phyloP scores from a whole-genome alignment of 257 asterid genomes.

The Apocynum venetum region DNA sequence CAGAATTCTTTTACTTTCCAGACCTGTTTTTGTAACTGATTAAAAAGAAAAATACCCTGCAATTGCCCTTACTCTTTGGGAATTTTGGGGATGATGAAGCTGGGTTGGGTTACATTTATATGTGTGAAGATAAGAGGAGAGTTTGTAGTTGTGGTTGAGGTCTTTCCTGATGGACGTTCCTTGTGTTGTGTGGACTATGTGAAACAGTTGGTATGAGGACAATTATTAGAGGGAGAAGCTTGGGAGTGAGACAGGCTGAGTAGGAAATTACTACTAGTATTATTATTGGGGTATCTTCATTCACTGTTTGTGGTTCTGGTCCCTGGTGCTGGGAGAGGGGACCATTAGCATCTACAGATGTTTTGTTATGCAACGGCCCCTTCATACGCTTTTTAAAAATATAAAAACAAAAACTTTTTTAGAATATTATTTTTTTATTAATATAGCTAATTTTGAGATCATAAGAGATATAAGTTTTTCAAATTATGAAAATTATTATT shows the following conservation, averaged over 20 bases:
- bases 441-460: too few species aligned
- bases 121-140: neutral
- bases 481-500: too few species aligned
- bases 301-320: too few species aligned
- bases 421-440: too few species aligned
- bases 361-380: too few species aligned
- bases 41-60: neutral
- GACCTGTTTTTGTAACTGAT: neutral
- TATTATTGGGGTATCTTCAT: too few species aligned
- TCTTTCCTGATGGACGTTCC: constrained; percentile 1
- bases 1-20: neutral
- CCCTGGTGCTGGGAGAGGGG: too few species aligned
- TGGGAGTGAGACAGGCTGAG: neutral
- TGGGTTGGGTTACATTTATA: neutral
- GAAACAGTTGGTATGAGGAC: neutral
- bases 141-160: constrained; percentile 8
- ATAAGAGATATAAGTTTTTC: too few species aligned
- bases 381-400: too few species aligned
- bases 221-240: neutral
- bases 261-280: too few species aligned
- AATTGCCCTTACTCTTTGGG: neutral
- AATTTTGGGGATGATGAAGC: neutral
- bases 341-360: too few species aligned
- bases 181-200: neutral
- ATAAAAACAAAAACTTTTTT: too few species aligned